These are phyloP conservation scores for Harrya chromipes DNA, from an alignment of 768 basidiomycete genomes.

Conservation along the genomic window DNA sequence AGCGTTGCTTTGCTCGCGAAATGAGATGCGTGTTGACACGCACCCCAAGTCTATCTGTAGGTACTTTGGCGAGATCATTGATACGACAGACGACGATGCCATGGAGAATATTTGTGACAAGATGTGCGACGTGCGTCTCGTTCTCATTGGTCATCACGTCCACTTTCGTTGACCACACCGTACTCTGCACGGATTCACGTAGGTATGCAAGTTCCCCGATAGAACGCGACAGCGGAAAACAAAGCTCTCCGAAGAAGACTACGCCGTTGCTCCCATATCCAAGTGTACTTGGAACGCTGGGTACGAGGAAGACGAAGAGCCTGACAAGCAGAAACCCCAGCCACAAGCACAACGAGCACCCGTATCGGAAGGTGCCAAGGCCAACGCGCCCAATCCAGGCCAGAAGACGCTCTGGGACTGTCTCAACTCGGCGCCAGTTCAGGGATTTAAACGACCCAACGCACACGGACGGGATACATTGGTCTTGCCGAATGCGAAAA, in stretches of 20 bases:
- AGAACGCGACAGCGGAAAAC: constrained; percentile 50
- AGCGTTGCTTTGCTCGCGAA: constrained; percentile 19
- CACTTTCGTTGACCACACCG: neutral
- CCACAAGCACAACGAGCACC: constrained; percentile 3
- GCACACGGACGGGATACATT: constrained; percentile 5
- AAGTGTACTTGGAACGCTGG: constrained; percentile 16
- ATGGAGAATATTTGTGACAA: constrained; percentile 56
- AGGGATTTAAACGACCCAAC: constrained; percentile 27
- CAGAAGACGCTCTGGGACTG: constrained; percentile 25
- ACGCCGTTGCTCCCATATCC: constrained; percentile 25
- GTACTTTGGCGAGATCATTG: constrained; percentile 74
- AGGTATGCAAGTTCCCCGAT: constrained; percentile 80
- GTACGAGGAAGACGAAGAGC: constrained; percentile 30
- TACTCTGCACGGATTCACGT: neutral
- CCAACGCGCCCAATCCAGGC: neutral
- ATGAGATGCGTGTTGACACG: neutral
- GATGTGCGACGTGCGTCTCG: constrained; percentile 74
- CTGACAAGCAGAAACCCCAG: constrained; percentile 1
- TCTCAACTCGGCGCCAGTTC: constrained; percentile 10
- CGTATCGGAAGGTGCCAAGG: neutral
- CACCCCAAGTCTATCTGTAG: constrained; percentile 61
- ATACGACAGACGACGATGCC: constrained; percentile 42
- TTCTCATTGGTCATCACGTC: neutral
- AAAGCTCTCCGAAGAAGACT: constrained; percentile 46
- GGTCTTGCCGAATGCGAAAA: constrained; percentile 20